phyloP scores from a whole-genome alignment of 495 filamentous ascomycete species.

The Annulohypoxylon bovei region DNA sequence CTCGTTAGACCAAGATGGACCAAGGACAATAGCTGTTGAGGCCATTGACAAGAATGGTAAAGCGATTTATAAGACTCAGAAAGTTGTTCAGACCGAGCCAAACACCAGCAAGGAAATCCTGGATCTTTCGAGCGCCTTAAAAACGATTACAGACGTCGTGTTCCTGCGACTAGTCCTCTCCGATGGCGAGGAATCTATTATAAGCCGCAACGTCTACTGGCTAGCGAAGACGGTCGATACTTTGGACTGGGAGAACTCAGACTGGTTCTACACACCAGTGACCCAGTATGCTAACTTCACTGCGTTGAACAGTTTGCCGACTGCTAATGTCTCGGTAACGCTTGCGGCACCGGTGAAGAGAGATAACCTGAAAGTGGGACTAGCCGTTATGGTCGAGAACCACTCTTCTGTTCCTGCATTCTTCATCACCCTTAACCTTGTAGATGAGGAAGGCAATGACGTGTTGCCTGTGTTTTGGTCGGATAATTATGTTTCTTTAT shows the following conservation, averaged over 20 bases:
- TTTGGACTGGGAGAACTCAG: conserved; percentile 65
- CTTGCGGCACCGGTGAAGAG: conserved; percentile 14
- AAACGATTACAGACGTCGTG: conserved; percentile 54
- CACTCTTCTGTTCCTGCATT: conserved; percentile 63
- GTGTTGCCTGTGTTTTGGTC: conserved; percentile 65
- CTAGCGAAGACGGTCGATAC: conserved; percentile 58
- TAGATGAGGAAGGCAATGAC: conserved; percentile 54
- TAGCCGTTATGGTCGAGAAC: conserved; percentile 61
- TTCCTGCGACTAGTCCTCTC: conserved; percentile 63
- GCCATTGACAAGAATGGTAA: conserved; percentile 60
- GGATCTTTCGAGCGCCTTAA: conserved; percentile 47
- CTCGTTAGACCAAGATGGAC: conserved; percentile 52
- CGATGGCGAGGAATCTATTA: conserved; percentile 40
- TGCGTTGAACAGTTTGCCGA: conserved; percentile 53
- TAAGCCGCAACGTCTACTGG: conserved; percentile 74
- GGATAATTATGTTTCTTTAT: conserved; percentile 72
- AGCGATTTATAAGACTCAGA: conserved; percentile 43
- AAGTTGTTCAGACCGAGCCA: conserved; percentile 46
- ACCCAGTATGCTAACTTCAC: conserved; percentile 63
- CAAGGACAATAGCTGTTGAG: conserved; percentile 58
- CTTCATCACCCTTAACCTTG: conserved; percentile 62
- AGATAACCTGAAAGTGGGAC: not conserved
- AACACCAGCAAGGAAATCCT: conserved; percentile 51
- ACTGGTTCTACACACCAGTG: conserved; percentile 69
- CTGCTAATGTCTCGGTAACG: conserved; percentile 50